phyloP scores from a whole-genome alignment of 768 basidiomycete genomes.

The Pisolithus microcarpus region DNA sequence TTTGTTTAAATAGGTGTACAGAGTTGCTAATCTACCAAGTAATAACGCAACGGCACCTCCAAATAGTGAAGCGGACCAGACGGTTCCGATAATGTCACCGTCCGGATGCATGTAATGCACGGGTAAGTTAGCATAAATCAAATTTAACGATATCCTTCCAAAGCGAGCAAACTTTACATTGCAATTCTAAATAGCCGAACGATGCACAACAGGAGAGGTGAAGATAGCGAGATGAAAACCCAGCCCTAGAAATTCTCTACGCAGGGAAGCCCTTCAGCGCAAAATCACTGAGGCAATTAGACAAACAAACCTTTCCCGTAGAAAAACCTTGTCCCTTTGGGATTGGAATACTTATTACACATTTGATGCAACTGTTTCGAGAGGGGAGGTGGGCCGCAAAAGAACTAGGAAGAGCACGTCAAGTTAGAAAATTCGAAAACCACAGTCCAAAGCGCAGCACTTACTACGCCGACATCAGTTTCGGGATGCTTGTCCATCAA shows the following conservation, averaged over 20 bases:
- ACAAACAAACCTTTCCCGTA: conserved; percentile 71
- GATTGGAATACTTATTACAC: conserved; percentile 80
- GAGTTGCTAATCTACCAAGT: too few relatives aligned
- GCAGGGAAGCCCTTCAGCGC: background rate
- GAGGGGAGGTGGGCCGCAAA: conserved; percentile 76
- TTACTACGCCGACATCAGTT: conserved; percentile 83
- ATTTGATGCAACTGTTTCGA: conserved; percentile 67
- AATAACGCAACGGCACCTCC: too few relatives aligned
- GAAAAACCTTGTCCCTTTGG: conserved; percentile 78
- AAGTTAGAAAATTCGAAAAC: background rate
- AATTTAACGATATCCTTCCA: too few relatives aligned
- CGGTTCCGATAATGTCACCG: too few relatives aligned
- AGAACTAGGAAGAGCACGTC: conserved; percentile 41
- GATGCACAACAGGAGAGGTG: background rate
- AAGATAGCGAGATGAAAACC: background rate
- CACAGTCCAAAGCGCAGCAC: background rate
- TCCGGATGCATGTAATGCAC: too few relatives aligned
- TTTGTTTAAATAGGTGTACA: too few relatives aligned
- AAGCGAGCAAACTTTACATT: too few relatives aligned
- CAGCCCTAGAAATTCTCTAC: conserved; percentile 17
- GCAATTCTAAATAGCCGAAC: background rate
- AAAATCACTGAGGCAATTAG: background rate
- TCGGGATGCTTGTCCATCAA: conserved; percentile 79
- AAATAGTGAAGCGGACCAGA: too few relatives aligned
- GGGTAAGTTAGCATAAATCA: too few relatives aligned